Percentiles rank a stretch among this genome's conserved stretches.
Evolutionary conservation across 75 land plant genomes (phyloP).

Genomic region (Pinus albicaulis): DNA sequence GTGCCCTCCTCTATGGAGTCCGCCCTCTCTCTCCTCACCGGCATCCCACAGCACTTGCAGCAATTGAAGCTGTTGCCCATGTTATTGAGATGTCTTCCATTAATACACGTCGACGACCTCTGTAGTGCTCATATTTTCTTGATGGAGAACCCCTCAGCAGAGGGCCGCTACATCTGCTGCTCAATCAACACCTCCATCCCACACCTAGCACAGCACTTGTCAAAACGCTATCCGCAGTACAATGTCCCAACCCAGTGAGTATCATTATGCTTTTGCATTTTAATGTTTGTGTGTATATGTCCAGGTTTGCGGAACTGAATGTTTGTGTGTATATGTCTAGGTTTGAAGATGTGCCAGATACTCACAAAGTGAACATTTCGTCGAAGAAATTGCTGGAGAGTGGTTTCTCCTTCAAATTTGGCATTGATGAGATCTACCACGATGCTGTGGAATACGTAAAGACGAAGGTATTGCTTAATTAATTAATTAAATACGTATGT

Average conservation of each 20-base stretch:
- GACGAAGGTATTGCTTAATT: conserved; percentile 18
- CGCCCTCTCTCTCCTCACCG: conserved; percentile 61
- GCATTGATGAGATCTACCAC: conserved; percentile 43
- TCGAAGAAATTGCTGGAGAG: conserved; percentile 44
- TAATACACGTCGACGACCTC: conserved; percentile 67
- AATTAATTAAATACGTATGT: too few species aligned
- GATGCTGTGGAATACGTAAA: conserved; percentile 35
- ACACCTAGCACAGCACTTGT: conserved; percentile 60
- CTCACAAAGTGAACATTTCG: conserved; percentile 26
- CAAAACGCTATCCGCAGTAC: conserved; percentile 55
- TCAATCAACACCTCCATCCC: conserved; percentile 33
- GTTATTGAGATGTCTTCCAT: conserved; percentile 47
- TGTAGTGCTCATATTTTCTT: conserved; percentile 62
- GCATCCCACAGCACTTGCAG: conserved; percentile 11
- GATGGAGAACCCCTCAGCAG: conserved; percentile 51
- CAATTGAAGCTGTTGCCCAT: conserved; percentile 37
- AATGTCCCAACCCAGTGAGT: conserved; percentile 55
- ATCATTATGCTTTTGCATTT: too few species aligned
- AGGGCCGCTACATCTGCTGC: conserved; percentile 77
- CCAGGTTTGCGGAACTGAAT: too few species aligned
- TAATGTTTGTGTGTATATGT: too few species aligned
- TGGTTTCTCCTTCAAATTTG: conserved; percentile 51
- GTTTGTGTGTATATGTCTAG: conserved; percentile 14
- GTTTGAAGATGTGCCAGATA: conserved; percentile 34
- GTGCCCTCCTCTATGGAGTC: too few species aligned